Percentiles rank a stretch among this genome's conserved stretches.
phyloP scores from a whole-genome alignment of 1,139 yeast genomes.

The Meyerozyma carpophila region DNA sequence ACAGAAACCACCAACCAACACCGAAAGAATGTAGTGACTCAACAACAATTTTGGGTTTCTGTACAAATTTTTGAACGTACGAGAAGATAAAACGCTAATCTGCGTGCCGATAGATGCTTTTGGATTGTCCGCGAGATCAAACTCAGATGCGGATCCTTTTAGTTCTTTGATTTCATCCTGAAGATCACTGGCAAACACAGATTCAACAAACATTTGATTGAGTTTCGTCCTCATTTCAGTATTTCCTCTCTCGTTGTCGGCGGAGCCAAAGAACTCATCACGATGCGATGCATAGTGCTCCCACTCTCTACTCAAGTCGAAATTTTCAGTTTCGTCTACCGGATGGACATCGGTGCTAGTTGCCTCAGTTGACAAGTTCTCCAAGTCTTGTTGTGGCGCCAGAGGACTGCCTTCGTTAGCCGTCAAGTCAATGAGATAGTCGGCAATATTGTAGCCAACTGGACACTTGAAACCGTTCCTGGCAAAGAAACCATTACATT shows the following conservation, averaged over 20 bases:
- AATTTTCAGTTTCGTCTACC: constrained; percentile 30
- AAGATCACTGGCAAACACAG: constrained; percentile 45
- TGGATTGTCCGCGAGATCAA: constrained; percentile 33
- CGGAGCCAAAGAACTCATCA: constrained; percentile 45
- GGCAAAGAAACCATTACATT: constrained; percentile 68
- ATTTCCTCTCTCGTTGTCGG: constrained; percentile 11
- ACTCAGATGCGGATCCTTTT: constrained; percentile 23
- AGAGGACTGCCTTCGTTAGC: constrained; percentile 45
- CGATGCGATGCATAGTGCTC: constrained; percentile 83
- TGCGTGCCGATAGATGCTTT: constrained; percentile 61
- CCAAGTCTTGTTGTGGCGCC: constrained; percentile 4
- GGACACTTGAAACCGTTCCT: constrained; percentile 82
- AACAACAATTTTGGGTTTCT: constrained; percentile 82
- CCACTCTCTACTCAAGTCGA: constrained; percentile 78
- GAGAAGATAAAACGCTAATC: constrained; percentile 62
- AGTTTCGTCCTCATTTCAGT: constrained; percentile 19
- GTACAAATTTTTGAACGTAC: constrained; percentile 88
- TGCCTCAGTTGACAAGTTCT: constrained; percentile 18
- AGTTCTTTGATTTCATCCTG: constrained; percentile 41
- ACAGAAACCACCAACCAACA: constrained; percentile 74
- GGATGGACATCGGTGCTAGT: constrained; percentile 17
- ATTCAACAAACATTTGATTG: constrained; percentile 42
- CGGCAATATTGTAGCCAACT: constrained; percentile 87
- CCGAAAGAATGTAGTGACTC: constrained; percentile 76
- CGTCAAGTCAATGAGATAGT: constrained; percentile 84